Base-by-base conservation (phyloP, 2,329 filamentous ascomycete genomes). In the Onygenales sp. region DNA sequence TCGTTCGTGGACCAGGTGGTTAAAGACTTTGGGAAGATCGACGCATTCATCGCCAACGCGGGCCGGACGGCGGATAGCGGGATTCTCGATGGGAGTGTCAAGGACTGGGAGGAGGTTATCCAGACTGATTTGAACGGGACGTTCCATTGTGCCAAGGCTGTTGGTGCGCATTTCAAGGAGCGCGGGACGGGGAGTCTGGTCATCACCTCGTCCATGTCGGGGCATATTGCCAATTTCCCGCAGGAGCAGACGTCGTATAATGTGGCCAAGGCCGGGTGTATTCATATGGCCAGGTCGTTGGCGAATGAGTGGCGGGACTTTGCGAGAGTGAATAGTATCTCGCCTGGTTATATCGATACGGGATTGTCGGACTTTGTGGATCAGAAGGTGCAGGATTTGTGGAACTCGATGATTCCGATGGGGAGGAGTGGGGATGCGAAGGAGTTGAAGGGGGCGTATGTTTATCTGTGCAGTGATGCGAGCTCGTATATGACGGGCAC, bases 41-140 rank as follows among this genome's bases (percentile, higher is more conserved):
- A 85, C 63, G 79, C 78, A 61, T 84, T 85, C 70, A 79, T 85
- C 59, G 82, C 82, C 70, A 86, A 86, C 69, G 85, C 86, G 17
- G 86, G 86, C 54, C 80, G 82, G 57, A 87, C 86, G 5, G 84
- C 85, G 60, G 78, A 85, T 72, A 74, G 73, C 53, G 85, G 85
- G 54, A 78, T 88, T 64, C 75, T 88, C 48, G 85, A 89, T 58
- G 82, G 82, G 65, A 79, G 81, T 27, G 82, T 86, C 21, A 78
- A 85, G 64, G 86, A 89, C 66, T 82, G 83, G 66, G 83, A 90
- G 66, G 80, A 83, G 69, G 88, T 95, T 76, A 78, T 95, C 69
- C 81, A 86, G 63, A 85, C 92, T 64, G 94, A 96, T 71, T 78
- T 95, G 61, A 93, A 84, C n/a, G 91, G 90, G 10, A 83, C 80